Base-by-base conservation (phyloP, 768 basidiomycete species). In the Jaapia argillacea region DNA sequence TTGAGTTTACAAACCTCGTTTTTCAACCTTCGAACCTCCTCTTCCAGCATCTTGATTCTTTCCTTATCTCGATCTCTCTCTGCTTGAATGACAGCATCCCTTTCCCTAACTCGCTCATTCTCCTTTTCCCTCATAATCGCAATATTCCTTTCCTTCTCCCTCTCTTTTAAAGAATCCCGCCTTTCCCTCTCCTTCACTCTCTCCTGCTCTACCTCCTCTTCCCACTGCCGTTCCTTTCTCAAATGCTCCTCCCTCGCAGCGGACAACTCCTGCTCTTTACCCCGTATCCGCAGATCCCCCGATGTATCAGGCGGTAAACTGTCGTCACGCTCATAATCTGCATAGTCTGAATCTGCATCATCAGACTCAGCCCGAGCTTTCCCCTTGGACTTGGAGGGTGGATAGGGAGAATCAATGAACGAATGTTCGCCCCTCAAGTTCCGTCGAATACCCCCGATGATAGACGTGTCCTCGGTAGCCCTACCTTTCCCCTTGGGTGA, bases 201-300 rank as follows among this genome's bases (percentile, higher is more conserved):
- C 10, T 33, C 28, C 28, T 33, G 10, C 28, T 33, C 28, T 33
- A 62, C 59, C 36, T 63, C 66, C 20, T 69, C 67, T 13, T 68
- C 66, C 51, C 58, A 58, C 37, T 62, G 59, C 36, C 56, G 57
- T 55, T 73, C 69, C 40, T 68, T 65, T 42, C 61, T 65, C 38
- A 62, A 57, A 27, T 76, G 74, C 45, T 75, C 72, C 50, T 74
- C 72, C 22, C 67, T 63, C 4, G 71, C 78, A n/a, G 66, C 71
- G 10, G 65, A 58, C 38, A 85, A 61, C 54, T 84, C 81, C n/a
- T 65, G 64, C 52, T 82, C 77, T 52, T 77, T 84, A 22, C 76
- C 79, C 38, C 64, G 61, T 4, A 83, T 71, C 4, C 66, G 67
- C 10, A 67, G 56, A 16, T 71, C 67, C 2, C 65, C 68, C 2